phyloP scores from a whole-genome alignment of 2,329 filamentous ascomycete species.

The Akanthomyces lecanii region DNA sequence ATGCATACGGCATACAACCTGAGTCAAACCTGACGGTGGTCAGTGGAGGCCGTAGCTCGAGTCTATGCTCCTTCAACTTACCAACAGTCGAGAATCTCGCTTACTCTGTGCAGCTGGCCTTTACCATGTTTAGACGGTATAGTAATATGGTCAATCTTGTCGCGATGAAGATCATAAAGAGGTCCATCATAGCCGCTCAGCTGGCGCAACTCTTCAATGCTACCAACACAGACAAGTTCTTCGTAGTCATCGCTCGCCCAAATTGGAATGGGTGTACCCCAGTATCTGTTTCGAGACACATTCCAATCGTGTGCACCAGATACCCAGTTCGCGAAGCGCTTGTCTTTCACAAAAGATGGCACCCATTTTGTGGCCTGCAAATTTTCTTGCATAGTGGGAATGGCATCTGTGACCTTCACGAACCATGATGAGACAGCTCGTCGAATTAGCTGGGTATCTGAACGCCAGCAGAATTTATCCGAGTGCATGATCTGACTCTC shows the following conservation, averaged over 20 bases:
- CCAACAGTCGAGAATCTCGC: slow-evolving; percentile 95
- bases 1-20: slow-evolving; percentile 62
- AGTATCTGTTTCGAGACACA: slow-evolving; percentile 56
- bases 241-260: slow-evolving; percentile 89
- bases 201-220: slow-evolving; percentile 75
- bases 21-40: slow-evolving; percentile 63
- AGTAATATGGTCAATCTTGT: slow-evolving; percentile 90
- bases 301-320: slow-evolving; percentile 9
- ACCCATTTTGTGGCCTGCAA: slow-evolving; percentile 26
- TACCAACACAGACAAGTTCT: slow-evolving; percentile 82
- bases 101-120: slow-evolving; percentile 71
- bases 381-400: slow-evolving; percentile 24
- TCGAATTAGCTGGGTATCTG: slow-evolving; percentile 27
- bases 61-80: background rate
- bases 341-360: slow-evolving; percentile 25
- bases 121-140: slow-evolving; percentile 88
- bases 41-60: background rate
- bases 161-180: slow-evolving; percentile 80
- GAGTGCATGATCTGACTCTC: slow-evolving; percentile 24
- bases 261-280: slow-evolving; percentile 87
- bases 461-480: slow-evolving; percentile 27
- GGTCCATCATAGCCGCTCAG: slow-evolving; percentile 81
- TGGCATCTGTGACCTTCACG: slow-evolving; percentile 23
- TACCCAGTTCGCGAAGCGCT: slow-evolving; percentile 27
- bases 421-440: slow-evolving; percentile 28